Base-by-base conservation (phyloP, 2,329 filamentous ascomycete genomes). In the Curvularia sp. region DNA sequence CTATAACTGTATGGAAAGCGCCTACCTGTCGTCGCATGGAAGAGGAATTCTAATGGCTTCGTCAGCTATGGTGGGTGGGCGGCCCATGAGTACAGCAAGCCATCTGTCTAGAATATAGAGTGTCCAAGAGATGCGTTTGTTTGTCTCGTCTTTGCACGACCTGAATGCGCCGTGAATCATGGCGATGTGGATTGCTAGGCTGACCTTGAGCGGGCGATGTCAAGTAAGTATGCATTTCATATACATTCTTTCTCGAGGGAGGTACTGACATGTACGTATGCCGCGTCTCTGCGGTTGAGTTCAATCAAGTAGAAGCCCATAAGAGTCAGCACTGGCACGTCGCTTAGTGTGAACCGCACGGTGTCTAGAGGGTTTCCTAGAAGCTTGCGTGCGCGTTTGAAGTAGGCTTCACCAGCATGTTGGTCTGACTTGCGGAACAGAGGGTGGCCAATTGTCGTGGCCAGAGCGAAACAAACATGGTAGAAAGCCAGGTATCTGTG, bases 291-390 rank as follows among this genome's bases (percentile, higher is more conserved):
- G 9, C 69, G 62, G 51, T 72, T 72, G n/a, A 71, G 60, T 39
- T 72, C 69, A 18, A 72, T 68, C 15, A 72, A 53, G 48, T 72
- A 71, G 23, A 67, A 66, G 1, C 64, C 67, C 69, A 72, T 72
- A 9, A 72, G 59, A 8, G 66, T 53, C 34, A 72, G 56, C 15
- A 68, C 66, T 7, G 68, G 65, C 0, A 72, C 69, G 21, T 72
- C 69, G 12, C 54, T 60, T 9, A 71, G 46, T 1, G 68, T 62
- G 46, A 69, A 72, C 7, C 64, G 67, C 30, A 69, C 68, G 15
- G 61, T 68, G 34, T 70, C 67, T 13, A 71, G 25, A 4, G 69
- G 69, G 30, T 71, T 71, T 0, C 69, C 69, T 15, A 72, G 21
- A n/a, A 72, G 59, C 21, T 64, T 54, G 19, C 66, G 59, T 30